Percentiles rank a stretch among this genome's conserved stretches.
Conservation (phyloP, 1,284 basidiomycete genomes). For the Apiotrichum brassicae region DNA sequence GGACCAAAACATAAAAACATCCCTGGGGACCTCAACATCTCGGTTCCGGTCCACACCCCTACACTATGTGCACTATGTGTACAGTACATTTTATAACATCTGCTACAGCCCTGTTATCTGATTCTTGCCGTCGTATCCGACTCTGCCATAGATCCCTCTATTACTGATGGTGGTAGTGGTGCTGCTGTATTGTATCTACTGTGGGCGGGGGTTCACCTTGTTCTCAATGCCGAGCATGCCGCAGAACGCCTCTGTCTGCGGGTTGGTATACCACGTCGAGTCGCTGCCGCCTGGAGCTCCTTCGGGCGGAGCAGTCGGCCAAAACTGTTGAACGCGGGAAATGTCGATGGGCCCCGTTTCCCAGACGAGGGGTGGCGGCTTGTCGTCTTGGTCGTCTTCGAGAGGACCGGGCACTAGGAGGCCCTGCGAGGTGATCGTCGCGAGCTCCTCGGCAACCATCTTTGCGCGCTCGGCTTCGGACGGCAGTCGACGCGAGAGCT, state of each 20-base stretch:
- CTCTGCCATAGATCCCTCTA: too few species aligned
- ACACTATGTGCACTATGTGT: too few species aligned
- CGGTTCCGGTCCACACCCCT: too few species aligned
- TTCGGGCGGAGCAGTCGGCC: slow-evolving; percentile 62
- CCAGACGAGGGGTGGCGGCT: slow-evolving; percentile 28
- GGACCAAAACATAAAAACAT: too few species aligned
- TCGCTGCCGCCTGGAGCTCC: slow-evolving; percentile 45
- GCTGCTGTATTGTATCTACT: too few species aligned
- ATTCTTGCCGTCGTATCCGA: too few species aligned
- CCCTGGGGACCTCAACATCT: too few species aligned
- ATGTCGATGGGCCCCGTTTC: slow-evolving; percentile 48
- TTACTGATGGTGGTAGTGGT: too few species aligned
- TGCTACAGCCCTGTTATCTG: too few species aligned
- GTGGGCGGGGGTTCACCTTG: slow-evolving; percentile 58
- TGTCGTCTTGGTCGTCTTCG: slow-evolving; percentile 9
- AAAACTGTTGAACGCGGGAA: slow-evolving; percentile 63
- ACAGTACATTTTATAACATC: too few species aligned
- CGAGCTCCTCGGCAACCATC: slow-evolving; percentile 59
- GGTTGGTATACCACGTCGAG: slow-evolving; percentile 69
- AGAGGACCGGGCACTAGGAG: slow-evolving; percentile 26
- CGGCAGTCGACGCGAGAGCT: slow-evolving; percentile 57
- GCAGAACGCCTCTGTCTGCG: slow-evolving; percentile 84
- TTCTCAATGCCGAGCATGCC: slow-evolving; percentile 71
- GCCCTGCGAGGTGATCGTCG: slow-evolving; percentile 55
- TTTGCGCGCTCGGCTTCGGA: slow-evolving; percentile 54